phyloP scores from a whole-genome alignment of 2,329 filamentous ascomycete genomes.

The Hypoxylon rubiginosum region DNA sequence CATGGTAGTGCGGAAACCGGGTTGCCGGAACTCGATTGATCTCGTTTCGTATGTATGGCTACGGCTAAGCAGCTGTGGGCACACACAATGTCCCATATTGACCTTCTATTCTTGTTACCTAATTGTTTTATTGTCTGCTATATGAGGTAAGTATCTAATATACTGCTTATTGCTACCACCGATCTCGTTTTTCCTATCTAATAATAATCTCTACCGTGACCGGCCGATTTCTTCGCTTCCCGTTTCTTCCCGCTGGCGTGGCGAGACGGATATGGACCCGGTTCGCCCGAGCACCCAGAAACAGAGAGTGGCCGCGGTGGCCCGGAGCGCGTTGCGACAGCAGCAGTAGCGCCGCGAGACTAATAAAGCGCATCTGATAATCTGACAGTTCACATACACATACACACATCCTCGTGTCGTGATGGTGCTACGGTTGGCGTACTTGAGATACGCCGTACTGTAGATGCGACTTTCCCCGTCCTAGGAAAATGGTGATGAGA shows the following conservation, averaged over 20 bases:
- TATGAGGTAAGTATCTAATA: too few relatives aligned
- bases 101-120: background rate
- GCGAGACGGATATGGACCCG: constrained; percentile 20
- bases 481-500: background rate
- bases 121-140: background rate
- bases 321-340: background rate
- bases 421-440: background rate
- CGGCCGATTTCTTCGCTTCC: background rate
- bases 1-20: constrained; percentile 14
- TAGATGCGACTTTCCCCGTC: background rate
- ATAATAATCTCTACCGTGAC: constrained; percentile 8
- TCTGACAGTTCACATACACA: constrained; percentile 14
- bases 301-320: background rate
- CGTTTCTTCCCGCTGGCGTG: constrained; percentile 16
- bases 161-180: background rate
- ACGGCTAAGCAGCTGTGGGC: background rate
- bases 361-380: background rate
- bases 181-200: background rate
- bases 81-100: background rate
- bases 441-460: background rate
- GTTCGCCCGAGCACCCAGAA: constrained; percentile 6
- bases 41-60: background rate
- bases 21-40: constrained; percentile 23
- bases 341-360: constrained; percentile 2
- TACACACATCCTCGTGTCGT: constrained; percentile 1